A percentile compares a stretch with the other conserved stretches of the same genome.
These are phyloP conservation scores for Scenedesmus sp. DNA, from an alignment of 163 green algal species.

Conservation along the genomic window DNA sequence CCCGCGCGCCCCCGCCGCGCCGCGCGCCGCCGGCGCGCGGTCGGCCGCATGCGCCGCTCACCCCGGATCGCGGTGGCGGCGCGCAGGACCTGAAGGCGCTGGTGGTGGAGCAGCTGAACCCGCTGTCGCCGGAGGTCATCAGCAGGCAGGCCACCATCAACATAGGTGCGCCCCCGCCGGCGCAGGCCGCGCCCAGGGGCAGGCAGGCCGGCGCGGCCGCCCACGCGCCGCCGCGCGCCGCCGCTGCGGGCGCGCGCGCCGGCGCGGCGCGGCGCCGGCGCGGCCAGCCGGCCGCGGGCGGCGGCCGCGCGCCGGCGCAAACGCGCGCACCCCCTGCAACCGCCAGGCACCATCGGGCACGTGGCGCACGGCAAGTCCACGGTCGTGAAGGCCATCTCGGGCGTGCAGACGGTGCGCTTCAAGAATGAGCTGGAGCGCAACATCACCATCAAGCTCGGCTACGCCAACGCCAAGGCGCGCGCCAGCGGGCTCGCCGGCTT, in stretches of 20 bases:
- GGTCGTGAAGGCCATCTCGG: conserved; percentile 98
- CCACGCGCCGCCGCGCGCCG: background rate
- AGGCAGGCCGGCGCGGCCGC: background rate
- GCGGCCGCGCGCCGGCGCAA: background rate
- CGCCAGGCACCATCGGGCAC: conserved; percentile 96
- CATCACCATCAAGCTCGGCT: conserved; percentile 99
- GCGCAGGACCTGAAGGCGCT: conserved; percentile 91
- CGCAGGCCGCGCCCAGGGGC: background rate
- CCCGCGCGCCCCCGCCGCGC: too few species aligned
- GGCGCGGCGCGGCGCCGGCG: background rate
- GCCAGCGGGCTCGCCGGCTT: too few species aligned
- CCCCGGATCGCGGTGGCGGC: background rate
- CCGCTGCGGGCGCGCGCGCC: background rate
- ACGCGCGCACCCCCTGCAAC: too few species aligned
- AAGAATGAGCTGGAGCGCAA: conserved; percentile 99
- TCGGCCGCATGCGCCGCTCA: background rate
- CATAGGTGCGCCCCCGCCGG: conserved; percentile 82
- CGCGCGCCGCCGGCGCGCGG: background rate
- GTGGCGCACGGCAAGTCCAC: conserved; percentile 99
- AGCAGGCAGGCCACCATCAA: conserved; percentile 99
- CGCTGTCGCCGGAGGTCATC: conserved; percentile 98
- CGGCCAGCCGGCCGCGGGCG: background rate
- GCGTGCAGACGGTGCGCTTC: conserved; percentile 97
- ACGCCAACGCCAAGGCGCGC: conserved; percentile 93
- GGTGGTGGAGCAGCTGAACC: conserved; percentile 89